Percentiles rank a stretch among this genome's conserved stretches.
Evolutionary conservation across 2,329 filamentous ascomycete genomes (phyloP).

Genomic region (Ophiobolus disseminans): DNA sequence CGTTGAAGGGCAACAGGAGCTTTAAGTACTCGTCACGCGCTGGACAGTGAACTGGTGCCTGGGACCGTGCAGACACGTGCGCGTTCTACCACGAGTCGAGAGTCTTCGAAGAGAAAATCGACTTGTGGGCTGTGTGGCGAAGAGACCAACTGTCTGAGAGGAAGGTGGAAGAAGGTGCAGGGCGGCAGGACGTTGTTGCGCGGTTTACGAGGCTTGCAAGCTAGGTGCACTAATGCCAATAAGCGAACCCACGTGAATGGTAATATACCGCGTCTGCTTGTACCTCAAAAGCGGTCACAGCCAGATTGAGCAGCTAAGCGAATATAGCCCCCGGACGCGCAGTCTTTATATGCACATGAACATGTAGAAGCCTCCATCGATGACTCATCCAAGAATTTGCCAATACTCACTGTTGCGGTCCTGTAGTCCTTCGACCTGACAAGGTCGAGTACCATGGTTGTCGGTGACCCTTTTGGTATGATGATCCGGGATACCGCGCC

Average conservation of each 20-base stretch:
- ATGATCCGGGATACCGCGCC: no score
- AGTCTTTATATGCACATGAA: not conserved
- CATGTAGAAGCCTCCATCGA: not conserved
- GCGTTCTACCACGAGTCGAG: not conserved
- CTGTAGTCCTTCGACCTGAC: no score
- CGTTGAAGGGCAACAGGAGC: not conserved
- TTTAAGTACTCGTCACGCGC: not conserved
- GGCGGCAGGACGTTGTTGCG: not conserved
- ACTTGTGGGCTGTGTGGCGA: no score
- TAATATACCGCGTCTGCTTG: not conserved
- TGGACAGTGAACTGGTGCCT: not conserved
- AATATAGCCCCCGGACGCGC: not conserved
- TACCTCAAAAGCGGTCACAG: not conserved
- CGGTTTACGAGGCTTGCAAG: not conserved
- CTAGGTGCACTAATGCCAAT: not conserved
- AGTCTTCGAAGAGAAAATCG: not conserved
- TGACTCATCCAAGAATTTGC: not conserved
- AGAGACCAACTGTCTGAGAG: not conserved
- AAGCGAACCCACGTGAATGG: conserved; percentile 3
- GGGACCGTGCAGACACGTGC: not conserved
- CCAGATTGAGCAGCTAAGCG: not conserved
- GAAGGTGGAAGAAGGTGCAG: not conserved
- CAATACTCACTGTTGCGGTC: no score
- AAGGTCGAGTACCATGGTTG: no score
- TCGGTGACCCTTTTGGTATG: no score